Evolutionary conservation across 1,284 basidiomycete genomes (phyloP).

Genomic region (Phylloboletellus chloephorus): DNA sequence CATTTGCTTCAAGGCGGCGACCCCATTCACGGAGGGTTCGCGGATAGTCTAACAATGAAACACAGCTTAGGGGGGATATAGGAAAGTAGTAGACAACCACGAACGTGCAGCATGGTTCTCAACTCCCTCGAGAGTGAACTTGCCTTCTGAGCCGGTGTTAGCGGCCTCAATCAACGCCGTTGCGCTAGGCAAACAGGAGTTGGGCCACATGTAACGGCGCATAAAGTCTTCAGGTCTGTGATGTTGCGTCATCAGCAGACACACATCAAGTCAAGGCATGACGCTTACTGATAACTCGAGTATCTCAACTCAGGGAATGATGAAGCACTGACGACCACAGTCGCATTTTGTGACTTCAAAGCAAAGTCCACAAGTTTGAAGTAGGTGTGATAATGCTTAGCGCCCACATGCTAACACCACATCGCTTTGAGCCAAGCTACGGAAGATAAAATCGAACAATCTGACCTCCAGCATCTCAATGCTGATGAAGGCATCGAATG

Average conservation of each 20-base stretch:
- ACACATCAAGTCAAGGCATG: conserved; percentile 3
- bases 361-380: conserved; percentile 80
- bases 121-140: conserved; percentile 80
- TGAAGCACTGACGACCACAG: conserved; percentile 73
- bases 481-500: conserved; percentile 84
- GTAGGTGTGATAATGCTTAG: conserved; percentile 68
- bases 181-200: conserved; percentile 81
- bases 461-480: conserved; percentile 88
- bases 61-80: conserved; percentile 7
- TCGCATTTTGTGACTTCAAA: conserved; percentile 65
- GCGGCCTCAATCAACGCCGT: conserved; percentile 67
- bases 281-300: conserved; percentile 58
- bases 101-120: conserved; percentile 81
- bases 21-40: conserved; percentile 89
- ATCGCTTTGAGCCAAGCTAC: conserved; percentile 8
- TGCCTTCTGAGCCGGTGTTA: conserved; percentile 58
- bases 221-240: conserved; percentile 80
- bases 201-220: conserved; percentile 90
- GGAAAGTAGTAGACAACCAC: conserved; percentile 19
- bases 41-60: conserved; percentile 60
- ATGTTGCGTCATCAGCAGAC: conserved; percentile 6
- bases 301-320: conserved; percentile 81
- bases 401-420: conserved; percentile 55
- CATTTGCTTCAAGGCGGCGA: conserved; percentile 60
- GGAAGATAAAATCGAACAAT: background rate